phyloP scores from a whole-genome alignment of 2,329 filamentous ascomycete species.

The Colletotrichum salicis region DNA sequence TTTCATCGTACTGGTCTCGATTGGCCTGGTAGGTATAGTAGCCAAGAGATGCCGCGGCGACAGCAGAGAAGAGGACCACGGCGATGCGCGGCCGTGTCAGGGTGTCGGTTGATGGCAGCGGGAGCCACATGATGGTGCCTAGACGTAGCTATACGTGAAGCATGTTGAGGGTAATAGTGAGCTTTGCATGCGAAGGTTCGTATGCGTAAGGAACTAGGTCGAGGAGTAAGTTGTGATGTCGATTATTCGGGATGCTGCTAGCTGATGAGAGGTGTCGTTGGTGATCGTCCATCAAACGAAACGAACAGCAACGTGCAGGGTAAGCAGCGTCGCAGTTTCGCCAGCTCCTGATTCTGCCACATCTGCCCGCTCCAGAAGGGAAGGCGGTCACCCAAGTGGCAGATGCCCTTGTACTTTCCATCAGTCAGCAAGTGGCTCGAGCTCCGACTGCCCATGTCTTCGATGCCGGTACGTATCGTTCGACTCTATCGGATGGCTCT shows the following conservation, averaged over 20 bases:
- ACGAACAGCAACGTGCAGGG: background rate
- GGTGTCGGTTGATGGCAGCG: constrained; percentile 62
- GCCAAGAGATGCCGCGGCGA: constrained; percentile 66
- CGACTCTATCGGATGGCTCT: background rate
- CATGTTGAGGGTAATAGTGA: constrained; percentile 17
- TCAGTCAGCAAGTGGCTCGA: constrained; percentile 23
- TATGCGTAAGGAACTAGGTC: background rate
- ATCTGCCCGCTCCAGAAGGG: background rate
- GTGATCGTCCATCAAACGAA: constrained; percentile 1
- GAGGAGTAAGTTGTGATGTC: background rate
- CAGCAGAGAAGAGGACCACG: constrained; percentile 64
- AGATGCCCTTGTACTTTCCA: background rate
- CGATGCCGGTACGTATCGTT: background rate
- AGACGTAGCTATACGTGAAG: constrained; percentile 28
- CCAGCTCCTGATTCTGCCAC: constrained; percentile 27
- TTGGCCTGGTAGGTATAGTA: constrained; percentile 65
- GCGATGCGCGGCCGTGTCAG: constrained; percentile 65
- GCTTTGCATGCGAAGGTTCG: background rate
- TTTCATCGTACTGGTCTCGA: constrained; percentile 34
- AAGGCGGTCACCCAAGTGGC: background rate
- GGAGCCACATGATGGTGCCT: constrained; percentile 54
- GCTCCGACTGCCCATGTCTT: background rate
- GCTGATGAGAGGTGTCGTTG: background rate
- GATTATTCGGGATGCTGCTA: background rate
- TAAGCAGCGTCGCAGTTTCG: constrained; percentile 15